Conservation (phyloP, 192 early-diverging fungal species). For the Kappamyces sp. region DNA sequence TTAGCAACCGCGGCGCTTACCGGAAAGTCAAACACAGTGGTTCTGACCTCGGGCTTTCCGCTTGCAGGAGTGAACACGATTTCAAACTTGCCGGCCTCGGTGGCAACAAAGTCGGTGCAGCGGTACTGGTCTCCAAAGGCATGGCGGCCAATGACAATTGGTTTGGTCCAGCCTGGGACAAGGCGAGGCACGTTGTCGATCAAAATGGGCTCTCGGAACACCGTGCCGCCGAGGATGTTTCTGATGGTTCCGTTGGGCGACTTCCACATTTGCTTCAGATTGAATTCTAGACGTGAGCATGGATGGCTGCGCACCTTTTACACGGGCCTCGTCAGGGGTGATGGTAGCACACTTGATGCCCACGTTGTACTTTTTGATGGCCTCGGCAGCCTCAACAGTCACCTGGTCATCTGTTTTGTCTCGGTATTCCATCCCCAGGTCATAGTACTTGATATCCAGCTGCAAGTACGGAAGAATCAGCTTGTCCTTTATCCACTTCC, state of each 20-base stretch:
- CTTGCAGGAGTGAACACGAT: slow-evolving; percentile 83
- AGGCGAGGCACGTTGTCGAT: slow-evolving; percentile 85
- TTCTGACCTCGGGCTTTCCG: slow-evolving; percentile 61
- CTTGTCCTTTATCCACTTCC: slow-evolving; percentile 90
- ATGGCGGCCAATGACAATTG: slow-evolving; percentile 94
- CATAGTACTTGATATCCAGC: slow-evolving; percentile 94
- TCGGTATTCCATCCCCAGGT: slow-evolving; percentile 86
- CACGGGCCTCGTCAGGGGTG: slow-evolving; percentile 91
- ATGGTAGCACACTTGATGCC: slow-evolving; percentile 99
- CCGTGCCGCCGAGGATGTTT: slow-evolving; percentile 94
- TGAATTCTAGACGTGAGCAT: slow-evolving; percentile 61
- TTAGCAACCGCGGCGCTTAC: slow-evolving; percentile 59
- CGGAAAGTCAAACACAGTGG: slow-evolving; percentile 78
- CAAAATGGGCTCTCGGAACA: slow-evolving; percentile 97
- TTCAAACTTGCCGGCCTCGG: slow-evolving; percentile 85
- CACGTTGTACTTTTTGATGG: slow-evolving; percentile 88
- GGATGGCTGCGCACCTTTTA: slow-evolving; percentile 50
- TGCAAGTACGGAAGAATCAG: slow-evolving; percentile 82
- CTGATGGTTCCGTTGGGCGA: slow-evolving; percentile 95
- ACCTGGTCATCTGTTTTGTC: slow-evolving; percentile 91
- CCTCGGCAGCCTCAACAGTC: slow-evolving; percentile 91
- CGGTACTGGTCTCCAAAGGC: slow-evolving; percentile 98
- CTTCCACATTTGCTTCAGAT: slow-evolving; percentile 97
- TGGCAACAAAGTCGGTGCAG: slow-evolving; percentile 91
- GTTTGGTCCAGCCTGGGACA: slow-evolving; percentile 90